A percentile compares a stretch with the other conserved stretches of the same genome.
Conservation (phyloP, 192 early-diverging fungal species). For the Coemansia sp. region DNA sequence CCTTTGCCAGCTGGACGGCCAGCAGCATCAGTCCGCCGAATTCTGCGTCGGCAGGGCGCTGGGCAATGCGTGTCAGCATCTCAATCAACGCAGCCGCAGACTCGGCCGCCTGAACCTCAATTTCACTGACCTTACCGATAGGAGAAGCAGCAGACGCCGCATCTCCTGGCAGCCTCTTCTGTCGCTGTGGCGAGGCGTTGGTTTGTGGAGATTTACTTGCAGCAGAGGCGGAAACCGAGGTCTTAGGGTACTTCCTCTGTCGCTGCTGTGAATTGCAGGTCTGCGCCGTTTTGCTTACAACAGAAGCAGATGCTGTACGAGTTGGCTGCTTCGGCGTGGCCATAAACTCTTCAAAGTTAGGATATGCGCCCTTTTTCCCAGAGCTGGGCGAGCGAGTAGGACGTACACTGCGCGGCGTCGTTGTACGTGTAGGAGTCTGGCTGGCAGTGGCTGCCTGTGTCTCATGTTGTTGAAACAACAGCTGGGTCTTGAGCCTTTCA, state of each 20-base stretch:
- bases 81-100: slow-evolving; percentile 15
- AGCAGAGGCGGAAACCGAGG: not conserved
- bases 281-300: not conserved
- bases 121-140: not conserved
- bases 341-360: slow-evolving; percentile 35
- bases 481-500: slow-evolving; percentile 39
- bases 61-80: slow-evolving; percentile 22
- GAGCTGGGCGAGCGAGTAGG: not conserved
- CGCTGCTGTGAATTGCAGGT: not conserved
- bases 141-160: no score
- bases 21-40: slow-evolving; percentile 32
- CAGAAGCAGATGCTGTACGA: not conserved
- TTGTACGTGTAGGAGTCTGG: slow-evolving; percentile 8
- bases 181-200: no score
- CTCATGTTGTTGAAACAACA: slow-evolving; percentile 46
- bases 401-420: not conserved
- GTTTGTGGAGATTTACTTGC: no score
- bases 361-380: slow-evolving; percentile 8
- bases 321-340: slow-evolving; percentile 19
- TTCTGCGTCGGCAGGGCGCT: slow-evolving; percentile 12
- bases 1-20: slow-evolving; percentile 23
- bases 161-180: no score
- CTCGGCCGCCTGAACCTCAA: not conserved
- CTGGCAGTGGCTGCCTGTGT: slow-evolving; percentile 18
- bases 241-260: not conserved